phyloP scores from a whole-genome alignment of 2,329 filamentous ascomycete species.

The Fusarium anguioides region DNA sequence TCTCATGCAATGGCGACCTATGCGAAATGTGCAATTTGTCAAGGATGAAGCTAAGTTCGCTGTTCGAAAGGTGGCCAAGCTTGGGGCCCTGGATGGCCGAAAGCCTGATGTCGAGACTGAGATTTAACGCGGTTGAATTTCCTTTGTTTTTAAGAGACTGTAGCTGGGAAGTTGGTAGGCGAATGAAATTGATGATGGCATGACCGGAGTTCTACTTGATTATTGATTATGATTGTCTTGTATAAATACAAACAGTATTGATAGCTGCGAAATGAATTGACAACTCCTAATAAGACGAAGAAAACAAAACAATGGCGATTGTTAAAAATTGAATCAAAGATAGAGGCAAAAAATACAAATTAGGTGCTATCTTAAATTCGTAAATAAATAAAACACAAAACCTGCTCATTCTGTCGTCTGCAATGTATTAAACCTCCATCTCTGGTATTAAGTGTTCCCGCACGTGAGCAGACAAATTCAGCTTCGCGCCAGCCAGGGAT shows the following conservation, averaged over 20 bases:
- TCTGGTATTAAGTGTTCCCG: no score
- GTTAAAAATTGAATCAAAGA: no score
- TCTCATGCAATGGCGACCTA: constrained; percentile 94
- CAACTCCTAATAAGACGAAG: background rate
- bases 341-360: no score
- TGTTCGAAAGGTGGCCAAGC: constrained; percentile 78
- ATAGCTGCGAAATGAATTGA: constrained; percentile 8
- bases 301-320: no score
- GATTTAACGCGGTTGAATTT: constrained; percentile 51
- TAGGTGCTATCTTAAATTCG: no score
- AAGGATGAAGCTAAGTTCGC: constrained; percentile 89
- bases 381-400: no score
- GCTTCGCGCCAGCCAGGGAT: background rate
- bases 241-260: constrained; percentile 22
- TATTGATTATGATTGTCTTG: constrained; percentile 14
- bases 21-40: constrained; percentile 85
- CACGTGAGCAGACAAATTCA: constrained; percentile 20
- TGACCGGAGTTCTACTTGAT: constrained; percentile 27
- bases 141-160: background rate
- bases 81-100: constrained; percentile 80
- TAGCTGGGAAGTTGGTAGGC: background rate
- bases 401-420: no score
- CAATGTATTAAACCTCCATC: no score
- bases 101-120: constrained; percentile 91
- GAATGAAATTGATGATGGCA: constrained; percentile 33